phyloP scores from a whole-genome alignment of 306 rosid genomes.

The Pterocarpus santalinus region DNA sequence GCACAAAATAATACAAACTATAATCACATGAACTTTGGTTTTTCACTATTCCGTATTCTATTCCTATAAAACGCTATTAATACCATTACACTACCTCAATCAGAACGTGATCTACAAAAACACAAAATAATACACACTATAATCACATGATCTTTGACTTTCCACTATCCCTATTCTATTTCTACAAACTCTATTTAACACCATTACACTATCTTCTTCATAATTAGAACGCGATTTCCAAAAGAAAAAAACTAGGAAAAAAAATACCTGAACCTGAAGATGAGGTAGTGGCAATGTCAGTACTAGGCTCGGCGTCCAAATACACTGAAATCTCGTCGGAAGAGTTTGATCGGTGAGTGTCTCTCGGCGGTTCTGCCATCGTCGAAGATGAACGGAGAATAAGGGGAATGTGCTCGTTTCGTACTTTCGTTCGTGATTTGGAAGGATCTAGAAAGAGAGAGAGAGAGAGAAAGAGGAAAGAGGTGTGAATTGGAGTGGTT shows the following conservation, averaged over 20 bases:
- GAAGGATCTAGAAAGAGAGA: background rate
- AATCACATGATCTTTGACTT: background rate
- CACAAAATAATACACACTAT: background rate
- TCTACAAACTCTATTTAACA: background rate
- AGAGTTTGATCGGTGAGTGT: slow-evolving; percentile 24
- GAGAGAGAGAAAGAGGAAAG: background rate
- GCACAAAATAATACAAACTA: too few relatives aligned
- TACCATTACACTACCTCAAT: too few relatives aligned
- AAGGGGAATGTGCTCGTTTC: background rate
- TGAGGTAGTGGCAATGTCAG: slow-evolving; percentile 38
- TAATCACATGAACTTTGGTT: too few relatives aligned
- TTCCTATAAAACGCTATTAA: too few relatives aligned
- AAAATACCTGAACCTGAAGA: slow-evolving; percentile 9
- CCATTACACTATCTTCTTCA: background rate
- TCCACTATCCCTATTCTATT: background rate
- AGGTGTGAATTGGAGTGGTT: background rate
- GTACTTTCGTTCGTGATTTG: background rate
- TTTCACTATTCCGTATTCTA: too few relatives aligned
- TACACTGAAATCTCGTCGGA: slow-evolving; percentile 60
- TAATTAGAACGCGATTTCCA: background rate
- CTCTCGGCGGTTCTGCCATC: slow-evolving; percentile 51
- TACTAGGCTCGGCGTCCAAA: slow-evolving; percentile 43
- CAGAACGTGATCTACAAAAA: too few relatives aligned
- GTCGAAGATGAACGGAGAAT: background rate
- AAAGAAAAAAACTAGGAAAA: background rate